Evolutionary conservation across 2,329 filamentous ascomycete species (phyloP).

Genomic region (Curvularia lunata): DNA sequence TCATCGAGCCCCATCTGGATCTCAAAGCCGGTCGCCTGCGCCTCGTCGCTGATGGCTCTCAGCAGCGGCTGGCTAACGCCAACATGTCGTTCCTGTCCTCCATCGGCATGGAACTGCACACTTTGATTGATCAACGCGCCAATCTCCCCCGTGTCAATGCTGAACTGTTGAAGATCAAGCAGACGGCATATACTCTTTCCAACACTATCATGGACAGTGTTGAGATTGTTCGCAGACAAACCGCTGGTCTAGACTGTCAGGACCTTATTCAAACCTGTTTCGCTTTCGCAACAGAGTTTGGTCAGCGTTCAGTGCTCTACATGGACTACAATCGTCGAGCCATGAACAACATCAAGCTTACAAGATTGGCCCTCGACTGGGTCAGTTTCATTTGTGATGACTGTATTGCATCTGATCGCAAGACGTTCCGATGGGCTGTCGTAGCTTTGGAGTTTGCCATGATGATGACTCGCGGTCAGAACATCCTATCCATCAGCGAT

Average conservation of each 20-base stretch:
- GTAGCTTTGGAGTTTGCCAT: conserved; percentile 94
- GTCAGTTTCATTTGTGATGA: conserved; percentile 98
- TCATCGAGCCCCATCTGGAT: conserved; percentile 81
- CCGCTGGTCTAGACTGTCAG: conserved; percentile 82
- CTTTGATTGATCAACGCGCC: conserved; percentile 88
- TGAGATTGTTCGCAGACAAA: conserved; percentile 87
- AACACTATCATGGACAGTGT: conserved; percentile 99
- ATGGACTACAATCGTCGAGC: conserved; percentile 95
- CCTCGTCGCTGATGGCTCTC: conserved; percentile 86
- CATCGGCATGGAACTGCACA: conserved; percentile 84
- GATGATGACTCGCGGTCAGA: conserved; percentile 92
- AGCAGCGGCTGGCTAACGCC: conserved; percentile 78
- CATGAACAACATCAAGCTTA: conserved; percentile 96
- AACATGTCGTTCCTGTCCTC: conserved; percentile 76
- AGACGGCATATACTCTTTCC: conserved; percentile 93
- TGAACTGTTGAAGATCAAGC: conserved; percentile 90
- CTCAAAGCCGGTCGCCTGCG: conserved; percentile 85
- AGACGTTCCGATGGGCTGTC: conserved; percentile 97
- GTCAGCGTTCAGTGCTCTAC: conserved; percentile 89
- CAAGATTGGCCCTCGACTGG: conserved; percentile 93
- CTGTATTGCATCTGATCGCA: conserved; percentile 89
- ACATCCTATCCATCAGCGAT: conserved; percentile 89
- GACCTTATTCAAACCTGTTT: conserved; percentile 98
- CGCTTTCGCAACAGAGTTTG: conserved; percentile 98
- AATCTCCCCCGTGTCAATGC: conserved; percentile 92